Conservation (phyloP, 768 basidiomycete species). For the Kwoniella sp. region DNA sequence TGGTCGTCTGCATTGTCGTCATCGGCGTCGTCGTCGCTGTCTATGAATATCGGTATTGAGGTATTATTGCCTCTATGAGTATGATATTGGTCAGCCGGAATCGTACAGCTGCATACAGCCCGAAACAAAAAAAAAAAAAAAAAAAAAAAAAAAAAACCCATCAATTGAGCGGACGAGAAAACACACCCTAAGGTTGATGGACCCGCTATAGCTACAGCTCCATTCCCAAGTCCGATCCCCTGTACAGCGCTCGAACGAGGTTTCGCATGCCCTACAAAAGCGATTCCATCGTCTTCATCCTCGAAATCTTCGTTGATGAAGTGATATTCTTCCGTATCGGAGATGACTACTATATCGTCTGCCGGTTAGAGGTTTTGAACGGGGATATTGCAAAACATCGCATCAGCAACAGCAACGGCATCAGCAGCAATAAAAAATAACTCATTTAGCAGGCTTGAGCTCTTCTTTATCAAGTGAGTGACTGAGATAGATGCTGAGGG, state of each 20-base stretch:
- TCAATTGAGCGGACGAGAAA: too few relatives aligned
- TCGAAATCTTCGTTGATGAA: conserved; percentile 21
- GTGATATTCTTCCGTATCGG: conserved; percentile 24
- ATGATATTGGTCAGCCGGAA: too few relatives aligned
- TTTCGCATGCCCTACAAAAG: conserved; percentile 19
- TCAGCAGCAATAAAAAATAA: too few relatives aligned
- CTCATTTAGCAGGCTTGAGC: too few relatives aligned
- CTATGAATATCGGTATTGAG: conserved; percentile 13
- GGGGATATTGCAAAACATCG: too few relatives aligned
- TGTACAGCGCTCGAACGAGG: background rate
- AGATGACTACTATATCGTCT: conserved; percentile 30
- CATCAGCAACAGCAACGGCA: too few relatives aligned
- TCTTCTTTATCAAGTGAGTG: too few relatives aligned
- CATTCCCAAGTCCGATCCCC: too few relatives aligned
- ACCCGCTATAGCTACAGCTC: background rate
- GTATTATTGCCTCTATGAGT: background rate
- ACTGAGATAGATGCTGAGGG: too few relatives aligned
- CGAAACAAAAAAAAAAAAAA: too few relatives aligned
- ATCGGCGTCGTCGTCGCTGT: conserved; percentile 14
- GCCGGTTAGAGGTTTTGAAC: background rate
- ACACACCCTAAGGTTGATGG: background rate
- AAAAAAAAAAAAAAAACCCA: too few relatives aligned
- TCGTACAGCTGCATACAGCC: too few relatives aligned
- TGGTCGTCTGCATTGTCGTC: conserved; percentile 12
- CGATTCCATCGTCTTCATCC: conserved; percentile 35